Evolutionary conservation across 2,329 filamentous ascomycete genomes (phyloP), one percentile per base, ranked within the genome.

Genomic region (Apiospora sp.): DNA sequence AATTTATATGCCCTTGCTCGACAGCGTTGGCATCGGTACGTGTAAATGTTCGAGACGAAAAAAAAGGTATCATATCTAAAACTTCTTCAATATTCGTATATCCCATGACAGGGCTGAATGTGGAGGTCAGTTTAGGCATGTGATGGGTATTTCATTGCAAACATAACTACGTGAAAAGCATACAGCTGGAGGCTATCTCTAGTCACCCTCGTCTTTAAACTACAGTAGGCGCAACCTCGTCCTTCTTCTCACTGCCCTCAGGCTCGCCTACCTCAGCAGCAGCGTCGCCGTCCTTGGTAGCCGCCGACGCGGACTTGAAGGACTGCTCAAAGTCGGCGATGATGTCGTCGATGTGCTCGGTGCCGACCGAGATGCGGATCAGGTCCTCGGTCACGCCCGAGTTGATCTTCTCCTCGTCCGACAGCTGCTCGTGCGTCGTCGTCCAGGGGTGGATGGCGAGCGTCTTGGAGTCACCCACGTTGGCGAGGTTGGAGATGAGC

Each of bases 341-440:
- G 79, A 98, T 98, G 80, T 98, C 96, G 85, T 98, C 95, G 81
- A 98, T 97, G 82, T 98, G 95, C 86, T 98, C 96, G 0, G 93
- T 97, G 70, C 96, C 96, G 73, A 98, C 95, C 0, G 95, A 98
- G 80, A 98, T 96, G 75, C 96, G 93, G 83, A 98, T 98, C 51
- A 95, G 91, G 80, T 97, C 96, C 88, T 93, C 92, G 22, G 94
- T 96, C 14, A 96, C 94, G 78, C 96, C 96, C 30, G 94, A 96
- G 80, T 86, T 91, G 70, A 88, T 81, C 84, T 92, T 94, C 87
- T 98, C 96, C 81, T 95, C 89, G 8, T 91, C 89, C 34, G 87
- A 91, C 72, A 98, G 88, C 86, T 98, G 96, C 86, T 97, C 93
- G 82, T 98, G 96, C 2, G 96, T 98, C 3, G 96, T 98, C 7